Percentiles rank a stretch among this genome's conserved stretches.
These are phyloP conservation scores for Aurantiochytrium sp. DNA, from an alignment of 108 stramenopile species.

Conservation along the genomic window DNA sequence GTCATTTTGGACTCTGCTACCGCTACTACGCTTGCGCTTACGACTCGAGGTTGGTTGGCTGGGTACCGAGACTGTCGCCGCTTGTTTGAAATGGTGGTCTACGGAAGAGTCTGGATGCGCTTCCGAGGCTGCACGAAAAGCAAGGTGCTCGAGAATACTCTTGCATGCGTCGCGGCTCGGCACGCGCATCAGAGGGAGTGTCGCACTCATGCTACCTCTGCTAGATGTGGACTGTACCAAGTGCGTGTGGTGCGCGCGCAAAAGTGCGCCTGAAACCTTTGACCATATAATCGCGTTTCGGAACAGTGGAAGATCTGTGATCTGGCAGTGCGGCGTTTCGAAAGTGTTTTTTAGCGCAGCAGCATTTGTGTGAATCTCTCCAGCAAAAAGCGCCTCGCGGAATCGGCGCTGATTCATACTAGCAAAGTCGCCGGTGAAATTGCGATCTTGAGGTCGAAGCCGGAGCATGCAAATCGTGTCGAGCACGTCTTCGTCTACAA, in stretches of 20 bases:
- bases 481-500: background rate
- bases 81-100: too few relatives aligned
- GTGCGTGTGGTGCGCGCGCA: background rate
- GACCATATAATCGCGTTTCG: background rate
- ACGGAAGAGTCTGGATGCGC: too few relatives aligned
- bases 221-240: background rate
- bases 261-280: background rate
- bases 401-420: background rate
- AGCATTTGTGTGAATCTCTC: background rate
- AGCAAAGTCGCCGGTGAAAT: background rate
- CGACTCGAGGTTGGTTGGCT: too few relatives aligned
- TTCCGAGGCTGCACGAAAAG: too few relatives aligned
- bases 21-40: too few relatives aligned
- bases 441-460: background rate
- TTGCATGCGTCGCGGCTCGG: too few relatives aligned
- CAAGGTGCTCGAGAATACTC: too few relatives aligned
- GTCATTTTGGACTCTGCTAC: too few relatives aligned
- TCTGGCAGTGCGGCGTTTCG: background rate
- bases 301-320: background rate
- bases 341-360: background rate
- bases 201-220: background rate
- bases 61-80: too few relatives aligned
- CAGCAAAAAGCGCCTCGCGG: background rate
- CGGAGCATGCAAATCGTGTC: background rate
- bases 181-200: too few relatives aligned